Evolutionary conservation across 2,329 filamentous ascomycete genomes (phyloP), one percentile per base, ranked within the genome.

Genomic region (Phoma sp.): DNA sequence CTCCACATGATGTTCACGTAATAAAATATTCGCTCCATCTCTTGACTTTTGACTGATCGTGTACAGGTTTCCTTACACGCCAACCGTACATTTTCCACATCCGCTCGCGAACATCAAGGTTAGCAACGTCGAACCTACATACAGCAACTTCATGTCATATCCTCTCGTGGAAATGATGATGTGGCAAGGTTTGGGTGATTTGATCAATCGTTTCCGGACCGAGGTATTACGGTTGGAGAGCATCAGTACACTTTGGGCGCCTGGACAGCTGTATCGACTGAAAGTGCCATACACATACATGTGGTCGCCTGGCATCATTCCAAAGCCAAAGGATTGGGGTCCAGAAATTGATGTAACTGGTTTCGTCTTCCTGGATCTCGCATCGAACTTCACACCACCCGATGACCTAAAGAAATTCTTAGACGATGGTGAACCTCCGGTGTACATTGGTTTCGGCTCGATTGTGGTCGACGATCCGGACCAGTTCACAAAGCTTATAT

Each of bases 1-100:
- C 70, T 92, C 15, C 89, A 92, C 65, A 85, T 96, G 76, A 96
- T 96, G 90, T 96, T 96, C 77, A 96, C 92, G 55, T 90, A 80
- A 71, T 87, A 57, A 83, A 24, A 4, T 12, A 85, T 0, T 2
- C 27, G 9, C 3, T 22, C 6, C 17, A 32, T 6, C 24, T 7
- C 17, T 12, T 4, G 9, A n/a, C 46, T 70, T 67, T 63, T 4
- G 10, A 27, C 59, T 70, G 33, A 67, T 25, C 3, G 9, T 2
- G 3, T 65, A 65, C 52, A 80, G 79, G 6, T 89, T 93, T 53
- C 90, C 90, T 0, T 93, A 91, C 67, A 90, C 86, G 0, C 89
- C 90, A 0, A 93, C 90, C 0, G 83, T 87, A 51, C 82, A 85
- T 0, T 94, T 94, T 61, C 89, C 90, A 0, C 90, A 94, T 69